Evolutionary conservation across 2,329 filamentous ascomycete genomes (phyloP).

Genomic region (Venturia oleaginea): DNA sequence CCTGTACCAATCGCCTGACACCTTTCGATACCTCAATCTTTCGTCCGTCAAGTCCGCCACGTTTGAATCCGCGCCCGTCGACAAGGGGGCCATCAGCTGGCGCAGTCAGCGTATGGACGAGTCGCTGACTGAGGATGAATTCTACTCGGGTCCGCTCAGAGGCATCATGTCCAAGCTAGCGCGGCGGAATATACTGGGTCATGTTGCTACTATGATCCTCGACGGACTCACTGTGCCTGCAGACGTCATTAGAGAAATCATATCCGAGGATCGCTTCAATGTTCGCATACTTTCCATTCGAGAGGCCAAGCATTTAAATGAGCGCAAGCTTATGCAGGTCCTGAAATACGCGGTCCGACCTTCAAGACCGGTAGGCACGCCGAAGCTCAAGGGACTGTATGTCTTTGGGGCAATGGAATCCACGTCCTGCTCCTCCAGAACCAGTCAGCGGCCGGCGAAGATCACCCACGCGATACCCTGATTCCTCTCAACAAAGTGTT

Average conservation of each 20-base stretch:
- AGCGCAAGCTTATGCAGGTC: constrained; percentile 67
- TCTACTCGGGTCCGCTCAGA: constrained; percentile 69
- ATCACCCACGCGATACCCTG: constrained; percentile 25
- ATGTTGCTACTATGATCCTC: constrained; percentile 49
- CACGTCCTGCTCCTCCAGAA: background rate
- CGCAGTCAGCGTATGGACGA: constrained; percentile 63
- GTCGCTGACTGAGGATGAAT: constrained; percentile 73
- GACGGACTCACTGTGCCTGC: constrained; percentile 80
- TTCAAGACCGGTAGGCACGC: constrained; percentile 57
- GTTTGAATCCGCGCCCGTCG: constrained; percentile 42
- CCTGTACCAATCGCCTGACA: constrained; percentile 53
- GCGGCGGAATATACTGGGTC: constrained; percentile 32
- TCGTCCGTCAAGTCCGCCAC: constrained; percentile 45
- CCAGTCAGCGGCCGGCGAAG: background rate
- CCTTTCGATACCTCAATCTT: constrained; percentile 76
- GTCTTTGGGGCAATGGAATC: constrained; percentile 53
- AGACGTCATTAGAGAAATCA: constrained; percentile 70
- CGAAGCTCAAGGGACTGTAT: constrained; percentile 73
- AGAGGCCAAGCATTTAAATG: constrained; percentile 68
- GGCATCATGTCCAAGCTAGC: constrained; percentile 61
- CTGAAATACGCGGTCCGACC: constrained; percentile 68
- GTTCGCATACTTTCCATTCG: constrained; percentile 78
- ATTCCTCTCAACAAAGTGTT: constrained; percentile 26
- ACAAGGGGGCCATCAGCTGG: constrained; percentile 57
- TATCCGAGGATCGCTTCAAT: constrained; percentile 63